These are phyloP conservation scores for Lichtheimia hyalospora DNA, from an alignment of 371 early-diverging fungal genomes.

Conservation along the genomic window DNA sequence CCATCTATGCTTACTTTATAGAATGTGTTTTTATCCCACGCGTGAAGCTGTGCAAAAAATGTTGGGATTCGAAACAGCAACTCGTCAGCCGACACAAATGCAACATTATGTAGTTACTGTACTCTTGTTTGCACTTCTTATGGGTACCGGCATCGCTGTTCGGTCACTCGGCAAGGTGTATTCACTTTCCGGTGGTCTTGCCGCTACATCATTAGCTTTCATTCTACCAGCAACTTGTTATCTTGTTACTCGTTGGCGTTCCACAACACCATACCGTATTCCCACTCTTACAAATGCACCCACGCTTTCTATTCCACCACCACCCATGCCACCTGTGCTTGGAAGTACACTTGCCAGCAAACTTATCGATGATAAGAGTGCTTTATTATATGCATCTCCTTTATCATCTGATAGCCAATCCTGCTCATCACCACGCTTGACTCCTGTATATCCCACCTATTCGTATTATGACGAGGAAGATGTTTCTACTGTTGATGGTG, in stretches of 20 bases:
- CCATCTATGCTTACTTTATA: slow-evolving; percentile 2
- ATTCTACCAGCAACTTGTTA: slow-evolving; percentile 56
- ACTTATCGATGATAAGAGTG: slow-evolving; percentile 7
- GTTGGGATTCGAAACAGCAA: slow-evolving; percentile 37
- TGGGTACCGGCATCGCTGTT: slow-evolving; percentile 39
- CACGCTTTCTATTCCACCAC: slow-evolving; percentile 16
- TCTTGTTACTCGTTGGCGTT: slow-evolving; percentile 20
- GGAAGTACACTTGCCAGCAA: neutral
- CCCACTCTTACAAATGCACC: slow-evolving; percentile 14
- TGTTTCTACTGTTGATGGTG: slow-evolving; percentile 18
- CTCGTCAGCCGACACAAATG: slow-evolving; percentile 37
- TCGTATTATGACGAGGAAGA: slow-evolving; percentile 18
- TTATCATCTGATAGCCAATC: slow-evolving; percentile 10
- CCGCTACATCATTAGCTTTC: slow-evolving; percentile 57
- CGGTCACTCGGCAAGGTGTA: slow-evolving; percentile 52
- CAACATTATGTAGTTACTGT: slow-evolving; percentile 51
- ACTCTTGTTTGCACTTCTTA: slow-evolving; percentile 31
- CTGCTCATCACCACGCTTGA: slow-evolving; percentile 13
- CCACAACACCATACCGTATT: neutral
- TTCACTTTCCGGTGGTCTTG: slow-evolving; percentile 55
- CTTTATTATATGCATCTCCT: neutral
- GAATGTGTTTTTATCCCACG: slow-evolving; percentile 55
- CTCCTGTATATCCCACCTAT: slow-evolving; percentile 6
- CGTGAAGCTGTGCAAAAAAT: slow-evolving; percentile 55
- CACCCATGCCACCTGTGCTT: neutral